Evolutionary conservation across 2,329 filamentous ascomycete species (phyloP), one percentile per base, ranked within the genome.

Genomic region (Mycocentrospora acerina): DNA sequence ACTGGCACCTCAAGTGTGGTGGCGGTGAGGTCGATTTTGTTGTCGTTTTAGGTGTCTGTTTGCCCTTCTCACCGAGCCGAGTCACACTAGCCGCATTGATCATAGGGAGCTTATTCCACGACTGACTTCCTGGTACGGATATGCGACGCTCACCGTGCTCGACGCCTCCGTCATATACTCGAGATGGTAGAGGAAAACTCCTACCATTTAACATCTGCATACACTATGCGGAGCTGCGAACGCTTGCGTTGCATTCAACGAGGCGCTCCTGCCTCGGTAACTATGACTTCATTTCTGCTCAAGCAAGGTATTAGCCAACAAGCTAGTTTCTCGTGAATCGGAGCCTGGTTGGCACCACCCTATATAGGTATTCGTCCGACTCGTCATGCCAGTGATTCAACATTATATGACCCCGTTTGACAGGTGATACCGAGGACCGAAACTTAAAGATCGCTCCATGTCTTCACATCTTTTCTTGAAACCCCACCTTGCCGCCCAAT

Each of bases 331-430:
- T 22, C 9, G 19, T 22, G 19, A 22, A 22, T 22, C 19, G 19
- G 19, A 22, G 19, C 19, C 9, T 22, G 19, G 19, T 9, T 22
- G 9, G 5, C 19, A 22, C 19, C 19, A 22, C 19, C 19, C 19
- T 5, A 6, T 50, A 40, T 37, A 55, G 53, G 40, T 35, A 40
- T 44, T 50, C 37, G 46, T 46, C 53, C 55, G 54, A 45, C 37
- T 33, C 32, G 25, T 22, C 29, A 30, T 22, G 19, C 19, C 19
- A 22, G 19, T 22, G 19, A 9, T 6, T 6, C 19, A 9, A 5
- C 9, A 22, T 22, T 9, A 22, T 22, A 22, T 5, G 9, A 22
- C 9, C 19, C 19, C 19, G 19, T 22, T 22, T 22, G 19, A 22
- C 19, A 22, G 19, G 19, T 22, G 19, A 22, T 22, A 9, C 19